Conservation (phyloP, 352 stramenopile genomes). For the Phytophthora megakarya region DNA sequence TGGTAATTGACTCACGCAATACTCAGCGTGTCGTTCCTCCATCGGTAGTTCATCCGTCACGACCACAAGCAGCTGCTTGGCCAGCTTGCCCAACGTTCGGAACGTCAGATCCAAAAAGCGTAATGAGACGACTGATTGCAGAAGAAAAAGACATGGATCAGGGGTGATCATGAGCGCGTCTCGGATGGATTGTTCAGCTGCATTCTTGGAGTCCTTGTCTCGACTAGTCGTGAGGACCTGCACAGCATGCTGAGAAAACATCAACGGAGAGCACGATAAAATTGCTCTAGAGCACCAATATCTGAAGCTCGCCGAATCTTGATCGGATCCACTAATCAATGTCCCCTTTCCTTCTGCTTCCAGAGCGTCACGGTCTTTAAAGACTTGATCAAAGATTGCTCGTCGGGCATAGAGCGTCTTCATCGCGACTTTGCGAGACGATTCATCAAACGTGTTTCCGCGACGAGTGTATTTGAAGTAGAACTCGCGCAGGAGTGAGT, state of each 20-base stretch:
- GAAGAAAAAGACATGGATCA: conserved; percentile 63
- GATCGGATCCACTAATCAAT: conserved; percentile 8
- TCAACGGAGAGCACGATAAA: conserved; percentile 57
- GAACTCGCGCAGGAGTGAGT: conserved; percentile 74
- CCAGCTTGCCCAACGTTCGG: conserved; percentile 63
- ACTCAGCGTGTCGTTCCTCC: conserved; percentile 51
- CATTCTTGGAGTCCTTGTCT: conserved; percentile 68
- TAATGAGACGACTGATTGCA: conserved; percentile 56
- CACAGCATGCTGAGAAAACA: conserved; percentile 76
- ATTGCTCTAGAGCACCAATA: conserved; percentile 59
- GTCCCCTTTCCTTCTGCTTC: conserved; percentile 17
- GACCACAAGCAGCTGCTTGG: conserved; percentile 71
- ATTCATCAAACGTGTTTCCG: conserved; percentile 59
- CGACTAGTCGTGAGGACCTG: conserved; percentile 72
- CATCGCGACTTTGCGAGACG: conserved; percentile 59
- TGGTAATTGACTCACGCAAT: conserved; percentile 59
- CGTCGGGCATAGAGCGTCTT: conserved; percentile 64
- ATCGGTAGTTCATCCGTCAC: conserved; percentile 42
- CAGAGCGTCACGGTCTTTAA: conserved; percentile 46
- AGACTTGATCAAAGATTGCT: conserved; percentile 59
- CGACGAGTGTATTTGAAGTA: conserved; percentile 81
- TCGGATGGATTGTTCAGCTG: conserved; percentile 51
- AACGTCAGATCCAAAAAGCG: conserved; percentile 69
- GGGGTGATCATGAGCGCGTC: conserved; percentile 49
- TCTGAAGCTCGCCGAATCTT: conserved; percentile 33